Evolutionary conservation across 1,284 basidiomycete genomes (phyloP).

Genomic region (Marasmius tenuissimus): DNA sequence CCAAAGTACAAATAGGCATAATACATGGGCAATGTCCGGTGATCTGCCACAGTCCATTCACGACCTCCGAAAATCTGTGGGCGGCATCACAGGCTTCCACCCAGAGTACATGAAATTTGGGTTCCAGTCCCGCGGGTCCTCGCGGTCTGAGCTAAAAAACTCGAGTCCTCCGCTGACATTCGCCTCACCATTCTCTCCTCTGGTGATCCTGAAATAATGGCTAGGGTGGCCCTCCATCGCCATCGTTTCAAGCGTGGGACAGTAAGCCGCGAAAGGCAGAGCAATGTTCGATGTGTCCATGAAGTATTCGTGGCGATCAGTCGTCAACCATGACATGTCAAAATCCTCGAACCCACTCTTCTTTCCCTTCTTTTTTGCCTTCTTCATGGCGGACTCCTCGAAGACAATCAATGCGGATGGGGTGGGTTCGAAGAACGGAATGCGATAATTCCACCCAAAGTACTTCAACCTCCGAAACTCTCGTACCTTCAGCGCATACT

Average conservation of each 20-base stretch:
- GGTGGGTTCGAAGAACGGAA: neutral
- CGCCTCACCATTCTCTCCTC: neutral
- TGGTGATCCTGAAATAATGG: neutral
- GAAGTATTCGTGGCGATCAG: neutral
- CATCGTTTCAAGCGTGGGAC: neutral
- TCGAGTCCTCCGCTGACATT: neutral
- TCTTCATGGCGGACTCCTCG: neutral
- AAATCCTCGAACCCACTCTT: neutral
- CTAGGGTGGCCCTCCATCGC: neutral
- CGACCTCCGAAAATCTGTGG: neutral
- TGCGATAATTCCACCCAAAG: constrained; percentile 5
- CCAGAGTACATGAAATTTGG: neutral
- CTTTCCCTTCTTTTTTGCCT: no score
- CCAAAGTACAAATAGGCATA: no score
- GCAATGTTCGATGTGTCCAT: neutral
- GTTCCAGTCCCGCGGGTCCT: neutral
- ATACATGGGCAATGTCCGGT: no score
- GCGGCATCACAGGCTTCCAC: neutral
- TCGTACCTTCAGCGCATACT: neutral
- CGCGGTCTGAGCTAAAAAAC: no score
- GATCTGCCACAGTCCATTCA: no score
- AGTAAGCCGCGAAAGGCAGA: neutral
- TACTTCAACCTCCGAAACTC: neutral
- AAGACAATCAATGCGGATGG: neutral
- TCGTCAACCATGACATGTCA: neutral